A percentile compares a stretch with the other conserved stretches of the same genome.
phyloP scores from a whole-genome alignment of 176 grass and related monocot genomes.

The Oryza meyeriana region DNA sequence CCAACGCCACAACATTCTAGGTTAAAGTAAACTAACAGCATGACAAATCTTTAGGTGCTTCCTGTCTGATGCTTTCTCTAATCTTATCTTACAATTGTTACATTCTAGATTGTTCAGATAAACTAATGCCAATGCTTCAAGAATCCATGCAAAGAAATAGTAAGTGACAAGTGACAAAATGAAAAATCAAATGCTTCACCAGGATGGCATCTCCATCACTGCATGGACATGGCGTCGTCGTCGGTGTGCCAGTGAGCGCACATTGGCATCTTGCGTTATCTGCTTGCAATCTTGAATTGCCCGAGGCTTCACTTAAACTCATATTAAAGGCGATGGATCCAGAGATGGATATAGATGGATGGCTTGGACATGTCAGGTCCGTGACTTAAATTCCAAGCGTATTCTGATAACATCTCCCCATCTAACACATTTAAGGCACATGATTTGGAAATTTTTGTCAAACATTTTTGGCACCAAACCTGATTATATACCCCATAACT shows the following conservation, averaged over 20 bases:
- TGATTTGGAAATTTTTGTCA: background rate
- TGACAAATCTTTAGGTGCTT: constrained; percentile 19
- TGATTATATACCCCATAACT: background rate
- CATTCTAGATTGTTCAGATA: constrained; percentile 4
- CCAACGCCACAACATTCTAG: background rate
- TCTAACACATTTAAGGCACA: constrained; percentile 41
- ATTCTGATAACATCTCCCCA: constrained; percentile 51
- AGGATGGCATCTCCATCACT: background rate
- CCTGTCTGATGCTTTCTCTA: background rate
- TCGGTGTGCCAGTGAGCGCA: background rate
- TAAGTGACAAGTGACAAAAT: background rate
- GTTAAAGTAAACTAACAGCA: constrained; percentile 18
- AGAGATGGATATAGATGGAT: background rate
- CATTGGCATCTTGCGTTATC: background rate
- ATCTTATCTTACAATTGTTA: background rate
- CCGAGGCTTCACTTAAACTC: constrained; percentile 11
- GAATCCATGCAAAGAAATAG: background rate
- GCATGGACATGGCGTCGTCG: background rate
- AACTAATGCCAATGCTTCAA: background rate
- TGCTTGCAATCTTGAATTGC: background rate
- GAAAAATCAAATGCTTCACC: constrained; percentile 1
- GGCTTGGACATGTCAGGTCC: constrained; percentile 12
- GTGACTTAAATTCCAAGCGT: constrained; percentile 59
- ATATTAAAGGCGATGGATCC: constrained; percentile 1
- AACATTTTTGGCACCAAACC: constrained; percentile 21